phyloP scores from a whole-genome alignment of 2,329 filamentous ascomycete species.

The Endothia cerciana region DNA sequence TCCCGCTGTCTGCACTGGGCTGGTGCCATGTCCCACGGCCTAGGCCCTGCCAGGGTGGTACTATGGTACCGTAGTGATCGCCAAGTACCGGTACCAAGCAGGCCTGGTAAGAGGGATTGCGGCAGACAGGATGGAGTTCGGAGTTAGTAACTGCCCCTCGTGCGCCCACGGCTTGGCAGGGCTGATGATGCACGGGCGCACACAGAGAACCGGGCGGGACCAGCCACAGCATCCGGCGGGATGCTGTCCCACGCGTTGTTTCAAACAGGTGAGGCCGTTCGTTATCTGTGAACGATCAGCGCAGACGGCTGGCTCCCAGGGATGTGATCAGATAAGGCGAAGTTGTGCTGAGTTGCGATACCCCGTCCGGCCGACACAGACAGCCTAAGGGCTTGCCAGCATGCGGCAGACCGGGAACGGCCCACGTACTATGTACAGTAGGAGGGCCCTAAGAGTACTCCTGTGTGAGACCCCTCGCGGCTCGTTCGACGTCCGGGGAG shows the following conservation, averaged over 20 bases:
- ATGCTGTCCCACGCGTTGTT: no score
- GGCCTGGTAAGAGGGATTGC: neutral
- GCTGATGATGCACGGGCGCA: no score
- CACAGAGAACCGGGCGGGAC: neutral
- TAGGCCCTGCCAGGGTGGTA: neutral
- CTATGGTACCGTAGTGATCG: neutral
- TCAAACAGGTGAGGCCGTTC: neutral
- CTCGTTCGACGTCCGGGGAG: neutral
- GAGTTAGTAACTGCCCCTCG: neutral
- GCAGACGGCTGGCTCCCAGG: neutral
- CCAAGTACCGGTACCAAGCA: neutral
- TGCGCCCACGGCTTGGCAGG: neutral
- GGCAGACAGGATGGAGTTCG: neutral
- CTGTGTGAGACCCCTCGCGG: no score
- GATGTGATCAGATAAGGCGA: neutral
- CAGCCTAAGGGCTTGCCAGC: no score
- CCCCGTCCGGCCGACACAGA: no score
- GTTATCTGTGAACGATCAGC: neutral
- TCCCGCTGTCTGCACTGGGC: neutral
- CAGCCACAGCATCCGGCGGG: no score
- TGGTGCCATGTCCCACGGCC: neutral
- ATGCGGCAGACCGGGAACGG: neutral
- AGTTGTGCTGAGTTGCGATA: neutral
- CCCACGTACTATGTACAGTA: no score
- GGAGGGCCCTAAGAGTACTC: no score